These are phyloP conservation scores for Phylloporus sp. DNA, from an alignment of 768 basidiomycete species.

Conservation along the genomic window DNA sequence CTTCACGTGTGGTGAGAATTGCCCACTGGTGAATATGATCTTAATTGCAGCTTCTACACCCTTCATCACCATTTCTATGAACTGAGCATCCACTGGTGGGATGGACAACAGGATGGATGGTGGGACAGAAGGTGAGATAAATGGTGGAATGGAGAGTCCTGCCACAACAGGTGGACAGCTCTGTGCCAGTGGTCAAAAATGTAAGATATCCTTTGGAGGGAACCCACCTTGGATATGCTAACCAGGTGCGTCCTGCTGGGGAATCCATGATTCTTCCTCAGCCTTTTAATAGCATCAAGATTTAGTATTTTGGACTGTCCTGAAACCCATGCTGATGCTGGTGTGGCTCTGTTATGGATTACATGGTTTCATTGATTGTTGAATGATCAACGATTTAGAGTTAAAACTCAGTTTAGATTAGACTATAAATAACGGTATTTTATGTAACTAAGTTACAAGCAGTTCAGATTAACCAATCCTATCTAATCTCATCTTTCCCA, in stretches of 20 bases:
- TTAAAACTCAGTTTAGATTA: too few relatives aligned
- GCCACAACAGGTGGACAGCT: not conserved
- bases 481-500: too few relatives aligned
- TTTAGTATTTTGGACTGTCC: not conserved
- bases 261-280: not conserved
- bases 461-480: too few relatives aligned
- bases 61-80: not conserved
- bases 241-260: not conserved
- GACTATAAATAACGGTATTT: too few relatives aligned
- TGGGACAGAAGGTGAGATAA: too few relatives aligned
- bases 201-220: not conserved
- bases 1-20: not conserved
- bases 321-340: too few relatives aligned
- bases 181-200: too few relatives aligned
- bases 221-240: not conserved
- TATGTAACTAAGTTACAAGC: too few relatives aligned
- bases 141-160: not conserved
- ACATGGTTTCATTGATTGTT: too few relatives aligned
- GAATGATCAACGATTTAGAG: too few relatives aligned
- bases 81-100: not conserved
- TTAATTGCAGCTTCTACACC: not conserved
- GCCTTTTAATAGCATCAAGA: not conserved
- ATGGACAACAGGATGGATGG: not conserved
- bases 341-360: too few relatives aligned
- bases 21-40: not conserved